Evolutionary conservation across 345 rosid genomes (phyloP), one percentile per base, ranked within the genome.

Genomic region (Eucalyptus tenuipes): DNA sequence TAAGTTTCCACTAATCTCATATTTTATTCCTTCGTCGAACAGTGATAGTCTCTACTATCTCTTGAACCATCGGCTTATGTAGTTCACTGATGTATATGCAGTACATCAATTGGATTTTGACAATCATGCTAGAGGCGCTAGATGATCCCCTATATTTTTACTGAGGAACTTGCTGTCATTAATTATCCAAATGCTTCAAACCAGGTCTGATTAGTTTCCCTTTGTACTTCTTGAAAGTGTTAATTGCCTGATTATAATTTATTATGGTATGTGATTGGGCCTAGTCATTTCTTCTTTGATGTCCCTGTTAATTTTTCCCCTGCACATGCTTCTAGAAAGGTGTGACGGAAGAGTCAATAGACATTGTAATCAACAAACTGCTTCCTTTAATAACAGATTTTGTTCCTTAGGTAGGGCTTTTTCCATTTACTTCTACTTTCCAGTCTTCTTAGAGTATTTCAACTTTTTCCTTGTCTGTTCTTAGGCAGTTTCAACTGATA

Each of bases 31-130:
- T 75, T 71, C 27, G 7, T 75, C 5, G 1, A 20, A 40, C 82
- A 40, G 40, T 75, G 45, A 75, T 75, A 75, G 47, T 75, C 47
- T 40, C 27, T 22, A 10, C 82, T 75, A 20, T 75, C 47, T 75
- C 82, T 40, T 75, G 82, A 71, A 75, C 47, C 47, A 75, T 75
- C 3, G 29, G 20, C 47, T 20, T 37, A 37, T 3, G 82, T 75
- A 75, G 29, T 68, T 87, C 49, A 24, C 31, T 87, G 59, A 31
- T 48, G 87, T 84, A 10, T 90, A 50, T 92, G 90, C 94, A 94
- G 93, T 88, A 91, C 87, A 90, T 94, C 91, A 94, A 93, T 90
- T 94, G 91, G 90, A 92, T 93, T 89, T 84, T 93, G 88, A 91
- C 92, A 49, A 88, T 89, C 87, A 93, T 93, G 81, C 88, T 92